Conservation (phyloP, 23 red algal genomes). For the Gracilariopsis chorda region DNA sequence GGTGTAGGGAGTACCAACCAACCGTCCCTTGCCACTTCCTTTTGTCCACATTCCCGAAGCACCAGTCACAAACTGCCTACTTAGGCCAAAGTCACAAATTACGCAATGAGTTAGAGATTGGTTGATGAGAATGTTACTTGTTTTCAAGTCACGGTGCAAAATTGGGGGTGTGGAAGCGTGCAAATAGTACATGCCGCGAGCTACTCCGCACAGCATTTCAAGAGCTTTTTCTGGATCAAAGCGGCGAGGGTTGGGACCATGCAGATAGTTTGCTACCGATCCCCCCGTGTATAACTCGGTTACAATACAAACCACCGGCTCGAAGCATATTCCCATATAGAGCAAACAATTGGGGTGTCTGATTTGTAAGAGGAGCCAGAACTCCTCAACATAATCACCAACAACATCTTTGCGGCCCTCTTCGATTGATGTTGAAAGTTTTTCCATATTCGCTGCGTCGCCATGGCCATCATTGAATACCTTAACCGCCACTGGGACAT, state of each 20-base stretch:
- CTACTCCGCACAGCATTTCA: conserved; percentile 78
- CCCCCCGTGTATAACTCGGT: conserved; percentile 94
- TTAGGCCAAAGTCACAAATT: conserved; percentile 98
- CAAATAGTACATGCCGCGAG: conserved; percentile 96
- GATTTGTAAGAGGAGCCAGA: conserved; percentile 90
- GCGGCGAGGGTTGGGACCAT: conserved; percentile 55
- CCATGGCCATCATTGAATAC: conserved; percentile 83
- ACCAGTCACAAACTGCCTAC: conserved; percentile 52
- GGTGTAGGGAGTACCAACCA: conserved; percentile 91
- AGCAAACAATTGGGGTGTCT: conserved; percentile 96
- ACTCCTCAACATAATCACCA: conserved; percentile 86
- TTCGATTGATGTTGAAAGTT: conserved; percentile 38
- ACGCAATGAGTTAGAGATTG: conserved; percentile 74
- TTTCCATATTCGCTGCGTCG: conserved; percentile 49
- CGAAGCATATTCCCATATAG: conserved; percentile 92
- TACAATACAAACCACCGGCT: conserved; percentile 85
- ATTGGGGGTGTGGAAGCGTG: conserved; percentile 93
- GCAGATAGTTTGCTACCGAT: conserved; percentile 83
- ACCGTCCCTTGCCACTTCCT: neutral
- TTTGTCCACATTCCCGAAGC: conserved; percentile 26
- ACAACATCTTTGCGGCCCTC: conserved; percentile 55
- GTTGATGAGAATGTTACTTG: conserved; percentile 96
- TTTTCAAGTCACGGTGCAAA: conserved; percentile 96
- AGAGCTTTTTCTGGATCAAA: conserved; percentile 63
- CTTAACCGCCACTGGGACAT: conserved; percentile 96